Base-by-base conservation (phyloP, 2,329 filamentous ascomycete species). In the Teratosphaeria zuluensis region DNA sequence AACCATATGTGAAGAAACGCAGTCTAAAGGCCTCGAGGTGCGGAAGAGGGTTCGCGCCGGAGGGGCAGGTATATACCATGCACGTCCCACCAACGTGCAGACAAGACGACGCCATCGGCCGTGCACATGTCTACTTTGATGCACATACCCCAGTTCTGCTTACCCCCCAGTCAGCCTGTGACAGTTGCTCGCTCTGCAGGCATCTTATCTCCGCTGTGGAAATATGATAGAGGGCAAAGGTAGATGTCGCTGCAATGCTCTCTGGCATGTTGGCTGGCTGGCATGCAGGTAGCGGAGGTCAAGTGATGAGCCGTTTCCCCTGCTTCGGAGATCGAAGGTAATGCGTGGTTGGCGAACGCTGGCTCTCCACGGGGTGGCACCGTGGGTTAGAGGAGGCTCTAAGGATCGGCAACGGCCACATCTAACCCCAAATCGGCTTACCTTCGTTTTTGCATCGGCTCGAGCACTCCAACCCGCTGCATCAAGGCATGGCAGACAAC, bases 31-130 rank as follows among this genome's bases (percentile, higher is more conserved):
- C 48, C 31, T 19, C 30, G 32, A 19, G 32, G 32, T 16, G 42
- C 28, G 21, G 16, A 51, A 31, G 19, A 51, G 48, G 55, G 19
- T 32, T 32, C 55, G 32, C 16, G 55, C 38, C 32, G 42, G 55
- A 30, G 55, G 55, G 55, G 55, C 55, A 52, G 19, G 55, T 33
- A 30, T 46, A 51, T 56, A 51, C 55, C 55, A 56, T 56, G 51
- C 51, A 51, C 42, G 51, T 19, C 24, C 42, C 42, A 30, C 21
- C 16, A 9, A 48, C 19, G n/a, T 46, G 42, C 42, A 46, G n/a
- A 16, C 42, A 46, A 46, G 42, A 48, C 16, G 42, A 48, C 42
- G 42, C 42, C 42, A 48, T 48, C 42, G 42, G 16, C 42, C 19
- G 42, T 48, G 42, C 42, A 24, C 16, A 48, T 21, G 42, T 21